Base-by-base conservation (phyloP, 176 grass and related monocot genomes). In the Rhynchospora pubera region DNA sequence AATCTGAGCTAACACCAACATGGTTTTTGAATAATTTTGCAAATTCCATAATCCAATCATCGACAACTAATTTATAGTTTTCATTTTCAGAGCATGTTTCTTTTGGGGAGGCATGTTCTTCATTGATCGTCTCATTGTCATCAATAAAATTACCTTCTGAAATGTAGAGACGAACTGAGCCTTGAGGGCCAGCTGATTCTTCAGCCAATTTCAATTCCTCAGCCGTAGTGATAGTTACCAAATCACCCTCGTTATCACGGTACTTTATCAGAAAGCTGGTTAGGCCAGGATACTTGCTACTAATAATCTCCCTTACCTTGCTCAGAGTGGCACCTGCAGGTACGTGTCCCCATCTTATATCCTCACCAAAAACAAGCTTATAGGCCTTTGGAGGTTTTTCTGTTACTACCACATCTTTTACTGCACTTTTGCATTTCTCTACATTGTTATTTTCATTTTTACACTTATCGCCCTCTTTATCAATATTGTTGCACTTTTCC, bases 31-130 rank as follows among this genome's bases (percentile, higher is more conserved):
- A 98, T 71, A 94, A 80, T 50, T 70, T 87, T 48, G 90, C 87
- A 76, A 94, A 98, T 76, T 91, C 85, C 74, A 94, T n/a, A 84
- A 94, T 93, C 92, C 92, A 98, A 18, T 93, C 87, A 62, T 98
- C 90, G 4, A 83, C 61, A 74, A 55, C 85, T 24, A 76, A 34
- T 60, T 12, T 85, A 59, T 69, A 69, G 9, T 82, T 88, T 5
- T 84, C 85, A 62, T 74, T 59, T 76, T 53, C 65, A 74, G 60
- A 87, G 7, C 51, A 88, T 76, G 57, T 84, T 14, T 86, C 79
- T 65, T 90, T 90, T 19, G 88, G 81, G 43, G 45, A 71, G 76
- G 58, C 82, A n/a, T 23, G 58, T 10, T 14, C 76, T 23, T 85
- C 90, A 79, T 53, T 89, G 79, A 87, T 87, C 59, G 51, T 57